Evolutionary conservation across 2,329 filamentous ascomycete genomes (phyloP), one percentile per base, ranked within the genome.

Genomic region (Claviceps monticola): DNA sequence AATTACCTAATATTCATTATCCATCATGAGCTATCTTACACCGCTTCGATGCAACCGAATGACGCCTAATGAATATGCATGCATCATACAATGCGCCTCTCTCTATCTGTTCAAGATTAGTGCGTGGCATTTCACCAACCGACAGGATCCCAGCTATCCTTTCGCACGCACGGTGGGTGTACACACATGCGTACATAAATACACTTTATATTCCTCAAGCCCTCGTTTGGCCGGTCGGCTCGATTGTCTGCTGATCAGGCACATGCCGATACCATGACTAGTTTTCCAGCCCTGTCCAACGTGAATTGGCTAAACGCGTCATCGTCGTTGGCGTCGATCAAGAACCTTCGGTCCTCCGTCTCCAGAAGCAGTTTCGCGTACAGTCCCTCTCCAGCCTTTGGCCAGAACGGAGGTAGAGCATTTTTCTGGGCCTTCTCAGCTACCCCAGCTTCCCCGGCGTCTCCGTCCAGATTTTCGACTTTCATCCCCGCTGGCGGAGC

Each of bases 301-400:
- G 66, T 59, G 55, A 73, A 73, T 50, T 72, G 69, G 44, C 69
- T 72, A 47, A 73, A 73, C 0, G 69, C 63, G 47, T 71, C 68
- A 47, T 69, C 68, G 39, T 72, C 69, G 21, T 71, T 66, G 4
- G 66, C 62, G 46, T 72, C 70, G 29, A 61, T 52, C 17, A 72
- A 57, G 29, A 68, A 61, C 5, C 50, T 49, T n/a, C 59, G 55
- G 51, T 73, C 69, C 29, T 70, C 61, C 7, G 60, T 62, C 54
- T 73, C 71, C 0, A 64, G 63, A 11, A 59, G 56, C 9, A 73
- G 54, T 23, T 63, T 62, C 3, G 68, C 62, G 54, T 72, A 73
- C 54, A 72, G 49, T 0, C 71, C 71, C 46, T 67, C 56, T 2
- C 66, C 68, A 4, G 69, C 62, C 53, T 63, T 66, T 11, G 64